A percentile compares a stretch with the other conserved stretches of the same genome.
Evolutionary conservation across 768 basidiomycete genomes (phyloP).

Genomic region (Tremella mesenterica): DNA sequence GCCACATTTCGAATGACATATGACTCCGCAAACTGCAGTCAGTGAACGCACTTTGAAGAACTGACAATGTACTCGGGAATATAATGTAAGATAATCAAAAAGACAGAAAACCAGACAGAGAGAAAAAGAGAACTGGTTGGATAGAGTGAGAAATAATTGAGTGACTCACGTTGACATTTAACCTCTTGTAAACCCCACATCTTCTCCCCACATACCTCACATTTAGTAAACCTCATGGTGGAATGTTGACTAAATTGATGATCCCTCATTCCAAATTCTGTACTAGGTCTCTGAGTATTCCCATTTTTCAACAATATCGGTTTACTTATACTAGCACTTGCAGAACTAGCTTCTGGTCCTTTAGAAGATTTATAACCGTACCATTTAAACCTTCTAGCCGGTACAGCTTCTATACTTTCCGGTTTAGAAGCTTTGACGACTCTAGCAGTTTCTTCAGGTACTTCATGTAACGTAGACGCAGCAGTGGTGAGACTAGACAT

Average conservation of each 20-base stretch:
- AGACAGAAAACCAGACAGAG: too few species aligned
- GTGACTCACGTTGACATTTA: constrained; percentile 68
- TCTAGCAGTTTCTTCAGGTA: constrained; percentile 44
- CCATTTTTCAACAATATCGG: constrained; percentile 27
- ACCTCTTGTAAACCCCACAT: constrained; percentile 93
- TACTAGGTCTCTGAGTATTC: constrained; percentile 27
- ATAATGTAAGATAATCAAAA: too few species aligned
- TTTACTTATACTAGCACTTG: constrained; percentile 40
- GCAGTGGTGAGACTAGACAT: constrained; percentile 36
- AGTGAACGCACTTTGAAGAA: too few species aligned
- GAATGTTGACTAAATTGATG: constrained; percentile 87
- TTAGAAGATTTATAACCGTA: constrained; percentile 43
- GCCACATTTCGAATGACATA: constrained; percentile 79
- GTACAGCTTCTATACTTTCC: constrained; percentile 38
- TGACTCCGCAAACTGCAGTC: constrained; percentile 63
- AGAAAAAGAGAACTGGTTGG: too few species aligned
- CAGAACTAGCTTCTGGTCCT: constrained; percentile 34
- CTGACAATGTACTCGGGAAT: too few species aligned
- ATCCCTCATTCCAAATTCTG: constrained; percentile 47
- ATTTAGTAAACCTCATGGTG: constrained; percentile 77
- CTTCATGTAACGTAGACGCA: constrained; percentile 36
- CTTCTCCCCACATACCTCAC: constrained; percentile 94
- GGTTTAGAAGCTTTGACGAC: constrained; percentile 41
- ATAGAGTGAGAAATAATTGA: background rate
- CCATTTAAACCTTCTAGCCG: constrained; percentile 48